Evolutionary conservation across 805 yeast genomes (phyloP), one percentile per base, ranked within the genome.

Genomic region (Kodamaea nitidulidarum): DNA sequence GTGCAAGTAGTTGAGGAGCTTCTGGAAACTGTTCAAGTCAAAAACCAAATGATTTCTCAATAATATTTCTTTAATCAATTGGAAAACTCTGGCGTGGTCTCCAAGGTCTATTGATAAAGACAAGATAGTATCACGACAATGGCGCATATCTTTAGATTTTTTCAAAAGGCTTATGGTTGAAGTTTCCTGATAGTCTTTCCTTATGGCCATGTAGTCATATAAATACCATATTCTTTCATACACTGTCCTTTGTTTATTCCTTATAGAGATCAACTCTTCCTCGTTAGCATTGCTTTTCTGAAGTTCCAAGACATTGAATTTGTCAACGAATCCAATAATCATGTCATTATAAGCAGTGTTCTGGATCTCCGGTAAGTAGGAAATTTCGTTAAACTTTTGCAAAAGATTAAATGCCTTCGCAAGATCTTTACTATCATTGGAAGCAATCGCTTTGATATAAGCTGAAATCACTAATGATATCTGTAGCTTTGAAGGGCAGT

Each of bases 401-500:
- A 63, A 46, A 29, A 67, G 47, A 17, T 48, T 45, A 37, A 51
- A 53, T 5, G 63, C 61, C 18, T 45, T 49, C 2, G 45, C 26
- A 26, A 61, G 45, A 16, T 50, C 55, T 1, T 36, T 32, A 4
- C 29, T 24, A 34, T 36, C 34, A 11, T 31, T 29, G 4, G 25
- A 25, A 9, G 31, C 18, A n/a, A 47, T 35, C 3, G 41, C 45
- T n/a, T 33, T 35, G 28, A 47, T 25, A 35, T 72, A 78, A 9
- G 64, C 57, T 2, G 80, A 68, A 24, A 77, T 48, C 7, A 78
- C 51, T 31, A 56, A 36, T 1, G 73, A 61, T 15, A 76, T 60
- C 3, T 47, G 34, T 4, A 35, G 7, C 11, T 38, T 33, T 14
- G 27, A 25, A 4, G 55, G 40, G 24, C 40, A 48, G 4, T 36